Evolutionary conservation across 163 green algal genomes (phyloP), one percentile per base, ranked within the genome.

Genomic region (Prototheca stagnorum): DNA sequence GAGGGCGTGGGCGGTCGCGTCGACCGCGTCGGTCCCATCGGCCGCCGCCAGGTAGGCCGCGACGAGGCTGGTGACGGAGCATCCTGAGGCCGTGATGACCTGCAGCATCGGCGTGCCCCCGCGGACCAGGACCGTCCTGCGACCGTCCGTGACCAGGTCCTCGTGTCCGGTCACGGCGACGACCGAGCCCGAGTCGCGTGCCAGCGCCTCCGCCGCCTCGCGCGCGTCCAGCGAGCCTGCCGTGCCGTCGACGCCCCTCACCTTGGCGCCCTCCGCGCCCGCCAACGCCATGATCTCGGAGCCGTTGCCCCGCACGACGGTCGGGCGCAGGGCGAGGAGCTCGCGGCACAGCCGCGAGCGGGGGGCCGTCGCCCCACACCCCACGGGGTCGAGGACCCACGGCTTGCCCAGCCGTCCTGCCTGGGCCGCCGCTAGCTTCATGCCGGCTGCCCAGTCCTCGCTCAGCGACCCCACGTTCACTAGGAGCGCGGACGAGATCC

Each of bases 381-480:
- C 74, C 3, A 94, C 84, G 9, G 84, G 84, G 60, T 94, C 84
- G 22, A 94, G 64, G 34, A 94, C 78, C 84, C 81, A 93, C 2
- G 82, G 82, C 51, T 82, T 88, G 39, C 64, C 58, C 20, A 72
- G 45, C 16, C 63, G 58, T 0, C 78, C 80, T 16, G 43, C 37
- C 9, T 43, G 27, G 1, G 63, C 63, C 7, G 59, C 60, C 39
- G 41, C 28, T n/a, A 81, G 55, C 51, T 77, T 70, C 75, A 88
- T 92, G 11, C 44, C 47, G 2, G 44, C 51, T 7, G 77, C 46
- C 73, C 74, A 89, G 22, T 81, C 72, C 33, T 57, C 40, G 14
- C 37, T 69, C 0, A 93, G 66, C 0, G 83, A 93, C 34, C 83
- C 83, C 46, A 93, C 82, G 60, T 93, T 93, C 27, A 93, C 60